Evolutionary conservation across 2,329 filamentous ascomycete genomes (phyloP).

Genomic region (Amphichorda felina): DNA sequence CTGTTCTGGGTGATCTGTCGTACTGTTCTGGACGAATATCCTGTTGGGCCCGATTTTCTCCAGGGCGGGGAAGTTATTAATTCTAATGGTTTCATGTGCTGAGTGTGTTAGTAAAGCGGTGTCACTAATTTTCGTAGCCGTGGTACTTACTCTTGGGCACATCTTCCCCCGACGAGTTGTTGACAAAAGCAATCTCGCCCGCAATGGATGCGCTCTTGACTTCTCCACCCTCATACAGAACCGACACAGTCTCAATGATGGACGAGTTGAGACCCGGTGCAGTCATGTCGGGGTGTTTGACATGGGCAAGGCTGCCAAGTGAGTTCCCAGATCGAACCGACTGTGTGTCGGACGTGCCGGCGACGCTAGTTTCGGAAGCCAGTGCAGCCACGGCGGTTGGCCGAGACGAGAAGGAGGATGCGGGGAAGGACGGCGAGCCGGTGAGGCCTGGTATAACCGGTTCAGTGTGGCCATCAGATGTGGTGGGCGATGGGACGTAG

Average conservation of each 20-base stretch:
- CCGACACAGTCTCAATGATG: slow-evolving; percentile 83
- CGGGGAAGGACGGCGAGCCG: slow-evolving; percentile 5
- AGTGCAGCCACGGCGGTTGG: slow-evolving; percentile 40
- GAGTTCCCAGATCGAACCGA: slow-evolving; percentile 86
- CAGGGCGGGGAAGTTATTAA: slow-evolving; percentile 79
- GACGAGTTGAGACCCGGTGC: slow-evolving; percentile 76
- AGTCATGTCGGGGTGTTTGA: slow-evolving; percentile 72
- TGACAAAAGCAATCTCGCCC: slow-evolving; percentile 82
- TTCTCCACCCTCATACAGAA: slow-evolving; percentile 64
- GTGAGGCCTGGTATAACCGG: slow-evolving; percentile 7
- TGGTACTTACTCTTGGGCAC: slow-evolving; percentile 34
- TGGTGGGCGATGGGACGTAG: slow-evolving; percentile 46
- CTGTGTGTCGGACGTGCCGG: slow-evolving; percentile 66
- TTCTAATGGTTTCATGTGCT: slow-evolving; percentile 57
- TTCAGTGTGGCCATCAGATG: background rate
- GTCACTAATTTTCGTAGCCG: background rate
- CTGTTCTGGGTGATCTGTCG: slow-evolving; percentile 57
- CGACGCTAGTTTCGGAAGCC: slow-evolving; percentile 49
- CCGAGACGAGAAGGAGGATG: slow-evolving; percentile 12
- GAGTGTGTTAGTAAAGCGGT: background rate
- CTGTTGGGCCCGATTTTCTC: slow-evolving; percentile 92
- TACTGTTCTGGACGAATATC: slow-evolving; percentile 67
- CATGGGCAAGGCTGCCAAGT: slow-evolving; percentile 53
- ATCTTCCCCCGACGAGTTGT: slow-evolving; percentile 45
- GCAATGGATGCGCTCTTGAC: slow-evolving; percentile 63